Percentiles rank a stretch among this genome's conserved stretches.
Evolutionary conservation across 768 basidiomycete species (phyloP).

Genomic region (Mycena chlorophos): DNA sequence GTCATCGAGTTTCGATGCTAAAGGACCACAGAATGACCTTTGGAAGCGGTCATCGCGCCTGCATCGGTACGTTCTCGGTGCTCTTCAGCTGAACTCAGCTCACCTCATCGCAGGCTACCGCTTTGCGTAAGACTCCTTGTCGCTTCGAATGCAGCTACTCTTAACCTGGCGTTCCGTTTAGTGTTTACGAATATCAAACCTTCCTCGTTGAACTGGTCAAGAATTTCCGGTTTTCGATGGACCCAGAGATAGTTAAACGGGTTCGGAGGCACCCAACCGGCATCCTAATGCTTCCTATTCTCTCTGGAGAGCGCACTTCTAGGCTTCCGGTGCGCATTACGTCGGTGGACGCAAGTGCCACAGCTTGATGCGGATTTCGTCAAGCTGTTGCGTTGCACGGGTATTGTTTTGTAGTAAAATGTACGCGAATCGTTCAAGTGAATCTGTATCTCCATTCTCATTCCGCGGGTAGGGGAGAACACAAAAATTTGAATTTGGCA

Average conservation of each 20-base stretch:
- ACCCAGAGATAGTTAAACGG: slow-evolving; percentile 36
- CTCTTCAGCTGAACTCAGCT: too few species aligned
- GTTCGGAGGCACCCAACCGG: slow-evolving; percentile 44
- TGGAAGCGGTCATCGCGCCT: slow-evolving; percentile 47
- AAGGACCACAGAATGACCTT: slow-evolving; percentile 41
- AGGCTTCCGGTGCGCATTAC: slow-evolving; percentile 41
- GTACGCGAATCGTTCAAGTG: too few species aligned
- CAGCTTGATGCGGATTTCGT: too few species aligned
- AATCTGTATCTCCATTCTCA: too few species aligned
- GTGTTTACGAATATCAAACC: slow-evolving; percentile 53
- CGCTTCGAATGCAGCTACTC: not conserved
- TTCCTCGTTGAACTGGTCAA: slow-evolving; percentile 59
- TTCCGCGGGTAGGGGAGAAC: too few species aligned
- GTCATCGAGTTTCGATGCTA: not conserved
- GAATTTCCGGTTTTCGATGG: slow-evolving; percentile 55
- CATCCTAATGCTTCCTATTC: slow-evolving; percentile 48
- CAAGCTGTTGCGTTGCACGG: too few species aligned
- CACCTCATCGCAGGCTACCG: slow-evolving; percentile 44
- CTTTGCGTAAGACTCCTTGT: slow-evolving; percentile 35
- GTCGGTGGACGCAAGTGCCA: too few species aligned
- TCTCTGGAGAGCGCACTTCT: slow-evolving; percentile 47
- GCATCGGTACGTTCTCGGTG: slow-evolving; percentile 29
- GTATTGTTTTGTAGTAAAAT: too few species aligned
- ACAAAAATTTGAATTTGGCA: too few species aligned
- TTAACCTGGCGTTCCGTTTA: not conserved